Conservation (phyloP, 2,329 filamentous ascomycete genomes). For the Thielaviopsis musarum region DNA sequence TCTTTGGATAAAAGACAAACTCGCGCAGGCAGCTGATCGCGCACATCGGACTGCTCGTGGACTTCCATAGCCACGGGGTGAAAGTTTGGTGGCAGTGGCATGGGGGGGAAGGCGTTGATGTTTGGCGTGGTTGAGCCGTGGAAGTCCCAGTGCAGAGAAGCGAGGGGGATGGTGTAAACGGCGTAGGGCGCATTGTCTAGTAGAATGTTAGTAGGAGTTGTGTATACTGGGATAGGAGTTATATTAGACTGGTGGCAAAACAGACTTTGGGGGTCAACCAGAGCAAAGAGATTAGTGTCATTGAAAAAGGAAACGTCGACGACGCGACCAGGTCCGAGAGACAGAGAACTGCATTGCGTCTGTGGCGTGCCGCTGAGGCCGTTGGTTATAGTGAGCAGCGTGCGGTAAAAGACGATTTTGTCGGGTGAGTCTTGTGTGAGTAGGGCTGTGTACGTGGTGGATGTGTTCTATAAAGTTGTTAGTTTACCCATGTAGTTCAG, state of each 20-base stretch:
- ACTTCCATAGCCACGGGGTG: conserved; percentile 35
- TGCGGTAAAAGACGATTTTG: conserved; percentile 41
- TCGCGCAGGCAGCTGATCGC: conserved; percentile 31
- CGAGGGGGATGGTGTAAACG: conserved; percentile 9
- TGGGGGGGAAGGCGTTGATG: not conserved
- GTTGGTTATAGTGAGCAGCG: conserved; percentile 34
- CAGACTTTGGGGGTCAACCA: conserved; percentile 30
- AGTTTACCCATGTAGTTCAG: conserved; percentile 21
- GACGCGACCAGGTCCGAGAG: conserved; percentile 27
- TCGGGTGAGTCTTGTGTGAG: not conserved
- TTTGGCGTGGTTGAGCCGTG: not conserved
- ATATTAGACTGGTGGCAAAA: not conserved
- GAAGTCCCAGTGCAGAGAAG: conserved; percentile 2
- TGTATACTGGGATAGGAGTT: not conserved
- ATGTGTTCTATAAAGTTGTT: conserved; percentile 20
- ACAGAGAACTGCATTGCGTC: conserved; percentile 24
- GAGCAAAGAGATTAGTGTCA: conserved; percentile 40
- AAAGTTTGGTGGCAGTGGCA: conserved; percentile 17
- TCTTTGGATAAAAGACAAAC: conserved; percentile 35
- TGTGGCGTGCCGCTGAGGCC: conserved; percentile 35
- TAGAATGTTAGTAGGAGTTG: not conserved
- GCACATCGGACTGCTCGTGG: conserved; percentile 25
- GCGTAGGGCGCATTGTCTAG: conserved; percentile 1
- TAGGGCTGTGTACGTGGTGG: not conserved
- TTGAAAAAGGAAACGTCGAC: conserved; percentile 53